Conservation (phyloP, 164 flowering plant species). For the Platanus orientalis region DNA sequence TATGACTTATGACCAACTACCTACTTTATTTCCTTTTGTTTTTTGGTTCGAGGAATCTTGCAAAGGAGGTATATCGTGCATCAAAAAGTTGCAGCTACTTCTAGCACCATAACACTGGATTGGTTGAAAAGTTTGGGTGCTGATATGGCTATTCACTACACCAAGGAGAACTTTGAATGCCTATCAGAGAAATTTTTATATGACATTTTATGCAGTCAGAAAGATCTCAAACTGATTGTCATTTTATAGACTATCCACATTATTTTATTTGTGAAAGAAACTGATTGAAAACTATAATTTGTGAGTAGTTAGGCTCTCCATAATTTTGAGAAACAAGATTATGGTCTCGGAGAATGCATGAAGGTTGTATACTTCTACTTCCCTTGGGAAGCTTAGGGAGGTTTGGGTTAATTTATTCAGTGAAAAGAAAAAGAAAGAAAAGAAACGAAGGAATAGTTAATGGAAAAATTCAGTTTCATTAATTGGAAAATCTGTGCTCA, state of each 20-base stretch:
- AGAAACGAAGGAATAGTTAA: too few species aligned
- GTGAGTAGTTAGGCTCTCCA: too few species aligned
- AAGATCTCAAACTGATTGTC: conserved; percentile 18
- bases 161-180: conserved; percentile 85
- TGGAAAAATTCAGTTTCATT: too few species aligned
- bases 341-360: too few species aligned
- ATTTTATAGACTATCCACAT: too few species aligned
- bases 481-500: too few species aligned
- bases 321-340: too few species aligned
- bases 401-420: too few species aligned
- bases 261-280: neutral
- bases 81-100: conserved; percentile 85
- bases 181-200: conserved; percentile 78
- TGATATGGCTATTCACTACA: conserved; percentile 88
- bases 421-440: neutral
- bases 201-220: conserved; percentile 88
- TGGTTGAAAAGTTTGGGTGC: conserved; percentile 78
- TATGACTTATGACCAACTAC: too few species aligned
- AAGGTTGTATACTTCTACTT: too few species aligned
- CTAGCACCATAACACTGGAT: conserved; percentile 76
- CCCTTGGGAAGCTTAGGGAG: too few species aligned
- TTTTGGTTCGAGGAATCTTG: conserved; percentile 53
- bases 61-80: conserved; percentile 91
- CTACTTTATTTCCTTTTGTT: neutral
- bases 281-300: too few species aligned